These are phyloP conservation scores for Colletotrichum lentis DNA, from an alignment of 2,329 filamentous ascomycete species.

Conservation along the genomic window DNA sequence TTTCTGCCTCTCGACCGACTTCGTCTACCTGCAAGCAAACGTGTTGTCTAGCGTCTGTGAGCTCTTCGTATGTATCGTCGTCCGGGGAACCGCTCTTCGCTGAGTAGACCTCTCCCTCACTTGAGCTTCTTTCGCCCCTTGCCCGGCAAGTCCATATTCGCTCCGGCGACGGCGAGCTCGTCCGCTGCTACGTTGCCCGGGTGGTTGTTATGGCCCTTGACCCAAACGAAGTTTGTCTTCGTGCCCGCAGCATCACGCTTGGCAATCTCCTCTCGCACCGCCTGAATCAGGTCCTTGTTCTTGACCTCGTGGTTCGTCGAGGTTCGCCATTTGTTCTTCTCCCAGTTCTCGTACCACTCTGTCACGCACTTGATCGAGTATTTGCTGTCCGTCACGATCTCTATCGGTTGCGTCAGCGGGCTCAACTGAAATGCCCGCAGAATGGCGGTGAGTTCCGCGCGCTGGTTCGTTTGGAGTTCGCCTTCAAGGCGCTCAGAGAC, in stretches of 20 bases:
- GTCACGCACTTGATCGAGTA: constrained; percentile 92
- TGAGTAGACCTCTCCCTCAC: not conserved
- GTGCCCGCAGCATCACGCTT: constrained; percentile 68
- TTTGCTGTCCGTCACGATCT: constrained; percentile 87
- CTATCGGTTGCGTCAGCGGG: constrained; percentile 71
- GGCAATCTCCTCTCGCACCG: constrained; percentile 61
- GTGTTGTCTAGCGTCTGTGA: not conserved
- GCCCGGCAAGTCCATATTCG: constrained; percentile 42
- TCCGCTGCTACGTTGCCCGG: constrained; percentile 84
- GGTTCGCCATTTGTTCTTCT: constrained; percentile 79
- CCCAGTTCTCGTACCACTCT: constrained; percentile 83
- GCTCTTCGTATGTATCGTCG: not conserved
- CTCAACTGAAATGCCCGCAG: constrained; percentile 81
- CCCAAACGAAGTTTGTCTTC: constrained; percentile 80
- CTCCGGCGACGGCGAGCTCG: constrained; percentile 69
- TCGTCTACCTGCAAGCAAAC: not conserved
- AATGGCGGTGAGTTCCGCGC: constrained; percentile 92
- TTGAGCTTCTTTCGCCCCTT: constrained; percentile 15
- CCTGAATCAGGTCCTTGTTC: constrained; percentile 84
- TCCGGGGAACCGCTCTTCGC: not conserved
- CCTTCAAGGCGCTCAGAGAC: constrained; percentile 80
- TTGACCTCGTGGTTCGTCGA: constrained; percentile 74
- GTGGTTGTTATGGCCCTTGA: constrained; percentile 82
- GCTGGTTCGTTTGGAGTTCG: constrained; percentile 86
- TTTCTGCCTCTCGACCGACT: not conserved